These are phyloP conservation scores for Populus hybrid DNA, from an alignment of 441 rosid species.

Conservation along the genomic window DNA sequence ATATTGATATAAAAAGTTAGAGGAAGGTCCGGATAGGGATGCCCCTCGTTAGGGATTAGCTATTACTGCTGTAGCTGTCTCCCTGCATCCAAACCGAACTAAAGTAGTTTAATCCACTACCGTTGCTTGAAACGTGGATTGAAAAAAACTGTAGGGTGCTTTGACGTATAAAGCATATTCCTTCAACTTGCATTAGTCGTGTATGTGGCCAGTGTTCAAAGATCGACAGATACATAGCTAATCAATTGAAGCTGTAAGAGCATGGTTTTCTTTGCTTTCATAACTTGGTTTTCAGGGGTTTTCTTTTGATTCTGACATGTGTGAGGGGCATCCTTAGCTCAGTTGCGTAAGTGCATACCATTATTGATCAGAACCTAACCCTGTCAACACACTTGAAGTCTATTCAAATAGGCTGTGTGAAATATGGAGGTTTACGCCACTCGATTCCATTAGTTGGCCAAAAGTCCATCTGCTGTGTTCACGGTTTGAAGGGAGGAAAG, in stretches of 20 bases:
- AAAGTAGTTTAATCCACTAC: no score
- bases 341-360: neutral
- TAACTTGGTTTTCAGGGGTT: no score
- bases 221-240: neutral
- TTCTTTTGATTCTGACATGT: neutral
- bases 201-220: neutral
- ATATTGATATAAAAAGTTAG: no score
- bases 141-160: no score
- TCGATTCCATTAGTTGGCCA: neutral
- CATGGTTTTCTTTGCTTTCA: neutral
- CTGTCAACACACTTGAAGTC: neutral
- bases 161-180: no score
- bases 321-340: neutral
- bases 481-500: neutral
- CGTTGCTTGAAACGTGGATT: no score
- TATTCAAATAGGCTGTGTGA: neutral
- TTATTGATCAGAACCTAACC: neutral
- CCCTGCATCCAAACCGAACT: no score
- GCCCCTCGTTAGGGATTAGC: no score
- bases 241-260: neutral
- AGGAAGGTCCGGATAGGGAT: no score
- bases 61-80: no score
- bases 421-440: neutral
- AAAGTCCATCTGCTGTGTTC: neutral
- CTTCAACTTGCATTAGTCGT: no score